Percentiles rank a stretch among this genome's conserved stretches.
These are phyloP conservation scores for Zancudomyces culisetae DNA, from an alignment of 371 early-diverging fungal genomes.

Conservation along the genomic window DNA sequence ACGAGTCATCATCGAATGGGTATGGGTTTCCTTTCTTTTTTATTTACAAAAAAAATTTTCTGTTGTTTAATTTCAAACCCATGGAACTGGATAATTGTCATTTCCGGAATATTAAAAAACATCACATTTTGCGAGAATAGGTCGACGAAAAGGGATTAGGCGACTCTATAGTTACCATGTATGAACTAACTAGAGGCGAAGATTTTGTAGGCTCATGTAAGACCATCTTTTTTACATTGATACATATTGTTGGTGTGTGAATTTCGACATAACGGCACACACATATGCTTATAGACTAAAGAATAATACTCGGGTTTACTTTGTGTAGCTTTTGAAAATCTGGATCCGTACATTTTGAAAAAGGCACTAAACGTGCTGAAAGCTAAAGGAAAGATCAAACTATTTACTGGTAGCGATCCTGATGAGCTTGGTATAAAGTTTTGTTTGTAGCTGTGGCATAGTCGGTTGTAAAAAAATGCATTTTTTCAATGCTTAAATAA, in stretches of 20 bases:
- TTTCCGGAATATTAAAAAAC: too few species aligned
- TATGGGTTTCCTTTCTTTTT: conserved; percentile 14
- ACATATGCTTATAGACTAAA: too few species aligned
- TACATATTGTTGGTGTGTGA: too few species aligned
- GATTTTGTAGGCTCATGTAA: background rate
- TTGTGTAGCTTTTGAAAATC: conserved; percentile 45
- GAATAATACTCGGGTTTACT: too few species aligned
- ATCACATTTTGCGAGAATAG: background rate
- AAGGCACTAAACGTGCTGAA: conserved; percentile 57
- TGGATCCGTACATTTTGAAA: conserved; percentile 43
- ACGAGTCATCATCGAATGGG: conserved; percentile 54
- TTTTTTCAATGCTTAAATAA: too few species aligned
- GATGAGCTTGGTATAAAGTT: conserved; percentile 75
- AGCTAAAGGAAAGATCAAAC: conserved; percentile 56
- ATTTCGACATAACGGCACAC: too few species aligned
- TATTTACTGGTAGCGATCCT: conserved; percentile 56
- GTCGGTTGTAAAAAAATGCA: too few species aligned
- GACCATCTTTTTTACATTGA: too few species aligned
- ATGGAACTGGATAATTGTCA: background rate
- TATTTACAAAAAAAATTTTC: background rate
- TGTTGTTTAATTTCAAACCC: background rate
- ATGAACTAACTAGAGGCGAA: background rate
- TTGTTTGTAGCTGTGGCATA: conserved; percentile 24
- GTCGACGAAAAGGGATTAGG: background rate
- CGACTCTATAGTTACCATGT: background rate